These are phyloP conservation scores for Brassica incana DNA, from an alignment of 345 rosid species.

Conservation along the genomic window DNA sequence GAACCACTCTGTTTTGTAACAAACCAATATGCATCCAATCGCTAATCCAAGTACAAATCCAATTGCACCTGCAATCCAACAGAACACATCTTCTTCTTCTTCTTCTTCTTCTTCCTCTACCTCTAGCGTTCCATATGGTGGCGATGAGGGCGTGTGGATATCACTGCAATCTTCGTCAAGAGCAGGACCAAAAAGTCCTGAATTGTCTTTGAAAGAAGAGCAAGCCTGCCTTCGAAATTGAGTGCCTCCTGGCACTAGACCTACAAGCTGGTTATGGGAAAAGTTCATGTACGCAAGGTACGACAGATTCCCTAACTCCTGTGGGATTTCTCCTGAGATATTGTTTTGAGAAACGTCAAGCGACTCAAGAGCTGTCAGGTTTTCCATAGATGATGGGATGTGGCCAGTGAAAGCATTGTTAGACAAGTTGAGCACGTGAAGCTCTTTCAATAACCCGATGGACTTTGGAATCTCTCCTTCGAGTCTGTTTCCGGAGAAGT, in stretches of 20 bases:
- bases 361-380: background rate
- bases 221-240: background rate
- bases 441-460: background rate
- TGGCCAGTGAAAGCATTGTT: background rate
- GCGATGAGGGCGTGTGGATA: background rate
- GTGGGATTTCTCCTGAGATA: background rate
- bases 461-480: background rate
- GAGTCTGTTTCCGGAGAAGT: background rate
- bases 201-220: background rate
- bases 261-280: background rate
- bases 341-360: background rate
- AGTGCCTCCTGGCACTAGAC: background rate
- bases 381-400: background rate
- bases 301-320: background rate
- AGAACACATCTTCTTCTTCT: background rate
- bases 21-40: background rate
- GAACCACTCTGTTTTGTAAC: background rate
- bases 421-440: background rate
- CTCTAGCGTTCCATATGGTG: background rate
- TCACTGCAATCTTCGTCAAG: background rate
- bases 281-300: background rate
- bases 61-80: background rate
- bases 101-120: background rate
- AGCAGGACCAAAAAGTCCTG: background rate
- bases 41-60: background rate